Conservation (phyloP, 192 early-diverging fungal species). For the Coemansia umbellata region DNA sequence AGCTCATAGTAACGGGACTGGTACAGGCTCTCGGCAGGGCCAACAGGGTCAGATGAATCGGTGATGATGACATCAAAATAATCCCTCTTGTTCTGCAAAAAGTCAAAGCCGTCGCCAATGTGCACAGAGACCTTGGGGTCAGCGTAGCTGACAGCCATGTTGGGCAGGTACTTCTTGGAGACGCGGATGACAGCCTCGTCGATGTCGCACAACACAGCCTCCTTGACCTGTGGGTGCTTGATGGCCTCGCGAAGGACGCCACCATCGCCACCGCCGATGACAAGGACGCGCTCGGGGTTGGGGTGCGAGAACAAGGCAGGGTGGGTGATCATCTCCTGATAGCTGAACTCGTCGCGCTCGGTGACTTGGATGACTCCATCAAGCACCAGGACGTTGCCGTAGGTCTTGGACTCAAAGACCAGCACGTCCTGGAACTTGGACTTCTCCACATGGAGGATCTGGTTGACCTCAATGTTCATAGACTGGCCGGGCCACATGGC, state of each 20-base stretch:
- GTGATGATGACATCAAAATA: slow-evolving; percentile 98
- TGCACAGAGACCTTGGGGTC: slow-evolving; percentile 93
- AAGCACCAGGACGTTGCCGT: slow-evolving; percentile 95
- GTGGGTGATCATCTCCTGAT: slow-evolving; percentile 99
- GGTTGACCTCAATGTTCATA: slow-evolving; percentile 91
- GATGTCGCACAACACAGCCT: slow-evolving; percentile 93
- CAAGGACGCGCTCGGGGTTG: slow-evolving; percentile 91
- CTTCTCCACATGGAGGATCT: slow-evolving; percentile 93
- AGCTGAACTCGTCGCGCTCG: slow-evolving; percentile 98
- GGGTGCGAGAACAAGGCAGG: slow-evolving; percentile 92
- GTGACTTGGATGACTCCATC: slow-evolving; percentile 98
- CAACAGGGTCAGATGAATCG: slow-evolving; percentile 97
- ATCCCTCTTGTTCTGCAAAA: slow-evolving; percentile 81
- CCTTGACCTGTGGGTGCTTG: slow-evolving; percentile 92
- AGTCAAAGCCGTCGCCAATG: slow-evolving; percentile 96
- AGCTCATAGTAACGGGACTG: slow-evolving; percentile 89
- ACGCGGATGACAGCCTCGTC: slow-evolving; percentile 92
- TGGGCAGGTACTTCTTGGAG: slow-evolving; percentile 90
- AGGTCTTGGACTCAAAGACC: slow-evolving; percentile 91
- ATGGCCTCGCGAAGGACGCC: slow-evolving; percentile 97
- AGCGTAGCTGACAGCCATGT: slow-evolving; percentile 88
- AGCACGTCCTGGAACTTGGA: slow-evolving; percentile 96
- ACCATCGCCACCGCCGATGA: slow-evolving; percentile 99
- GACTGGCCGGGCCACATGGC: slow-evolving; percentile 99
- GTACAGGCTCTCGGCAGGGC: slow-evolving; percentile 94